Conservation (phyloP, 129 eudicot genomes). For the Oenanthe sinensis region DNA sequence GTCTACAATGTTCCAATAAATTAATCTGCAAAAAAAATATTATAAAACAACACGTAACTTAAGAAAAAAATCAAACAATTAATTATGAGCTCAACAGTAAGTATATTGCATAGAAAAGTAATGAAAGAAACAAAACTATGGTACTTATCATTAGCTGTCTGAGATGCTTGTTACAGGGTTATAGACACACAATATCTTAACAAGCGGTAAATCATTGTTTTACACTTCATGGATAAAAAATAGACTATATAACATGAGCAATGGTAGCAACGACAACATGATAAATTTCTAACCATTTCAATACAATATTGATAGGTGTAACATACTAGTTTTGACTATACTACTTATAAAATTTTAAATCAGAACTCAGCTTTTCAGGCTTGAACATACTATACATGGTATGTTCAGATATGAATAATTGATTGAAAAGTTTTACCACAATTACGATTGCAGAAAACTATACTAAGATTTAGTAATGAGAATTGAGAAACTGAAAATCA, state of each 20-base stretch:
- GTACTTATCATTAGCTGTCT: not conserved
- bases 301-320: not conserved
- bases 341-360: not conserved
- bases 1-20: constrained; percentile 20
- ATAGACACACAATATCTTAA: not conserved
- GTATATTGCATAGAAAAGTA: not conserved
- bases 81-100: too few relatives aligned
- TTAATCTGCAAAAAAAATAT: constrained; percentile 24
- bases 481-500: not conserved
- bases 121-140: not conserved
- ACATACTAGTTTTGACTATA: not conserved
- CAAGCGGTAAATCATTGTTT: not conserved
- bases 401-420: not conserved
- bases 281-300: not conserved
- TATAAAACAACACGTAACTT: not conserved
- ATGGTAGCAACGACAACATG: not conserved
- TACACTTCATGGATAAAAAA: not conserved
- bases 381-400: not conserved
- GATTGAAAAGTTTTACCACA: not conserved
- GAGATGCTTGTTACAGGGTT: not conserved
- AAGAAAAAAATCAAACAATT: not conserved
- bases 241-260: not conserved
- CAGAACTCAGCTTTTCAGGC: not conserved
- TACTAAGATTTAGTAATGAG: not conserved
- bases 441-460: not conserved